Percentiles rank a stretch among this genome's conserved stretches.
phyloP scores from a whole-genome alignment of 306 rosid species.

The Prunus fruticosa region DNA sequence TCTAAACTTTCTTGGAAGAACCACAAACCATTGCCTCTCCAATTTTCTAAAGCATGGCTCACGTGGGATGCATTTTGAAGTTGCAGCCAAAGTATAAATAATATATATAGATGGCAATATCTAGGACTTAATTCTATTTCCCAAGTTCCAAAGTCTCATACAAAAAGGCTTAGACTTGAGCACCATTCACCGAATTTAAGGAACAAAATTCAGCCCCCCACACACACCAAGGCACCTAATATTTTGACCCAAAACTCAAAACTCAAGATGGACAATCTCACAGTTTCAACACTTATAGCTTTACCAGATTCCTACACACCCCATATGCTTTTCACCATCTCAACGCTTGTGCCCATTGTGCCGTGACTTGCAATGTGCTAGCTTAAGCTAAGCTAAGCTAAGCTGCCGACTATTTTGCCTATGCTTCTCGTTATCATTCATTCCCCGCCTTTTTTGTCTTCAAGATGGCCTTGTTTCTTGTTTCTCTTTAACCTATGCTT shows the following conservation, averaged over 20 bases:
- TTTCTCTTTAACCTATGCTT: slow-evolving; percentile 9
- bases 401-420: slow-evolving; percentile 15
- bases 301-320: slow-evolving; percentile 17
- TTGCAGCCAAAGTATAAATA: background rate
- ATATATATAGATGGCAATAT: background rate
- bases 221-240: slow-evolving; percentile 22
- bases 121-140: slow-evolving; percentile 17
- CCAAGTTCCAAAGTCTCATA: slow-evolving; percentile 18
- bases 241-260: slow-evolving; percentile 8
- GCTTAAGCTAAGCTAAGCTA: background rate
- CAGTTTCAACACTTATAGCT: background rate
- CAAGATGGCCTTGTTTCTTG: background rate
- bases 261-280: background rate
- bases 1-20: slow-evolving; percentile 16
- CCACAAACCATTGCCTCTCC: slow-evolving; percentile 11
- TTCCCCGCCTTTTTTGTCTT: background rate
- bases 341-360: slow-evolving; percentile 32
- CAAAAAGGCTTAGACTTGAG: slow-evolving; percentile 14
- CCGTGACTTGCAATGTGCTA: slow-evolving; percentile 40
- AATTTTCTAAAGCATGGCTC: slow-evolving; percentile 11
- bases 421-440: slow-evolving; percentile 11
- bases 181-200: slow-evolving; percentile 24
- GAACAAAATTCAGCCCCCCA: slow-evolving; percentile 9
- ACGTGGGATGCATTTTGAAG: slow-evolving; percentile 26
- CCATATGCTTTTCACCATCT: slow-evolving; percentile 8